Base-by-base conservation (phyloP, 345 rosid genomes). In the Nephelium lappaceum region DNA sequence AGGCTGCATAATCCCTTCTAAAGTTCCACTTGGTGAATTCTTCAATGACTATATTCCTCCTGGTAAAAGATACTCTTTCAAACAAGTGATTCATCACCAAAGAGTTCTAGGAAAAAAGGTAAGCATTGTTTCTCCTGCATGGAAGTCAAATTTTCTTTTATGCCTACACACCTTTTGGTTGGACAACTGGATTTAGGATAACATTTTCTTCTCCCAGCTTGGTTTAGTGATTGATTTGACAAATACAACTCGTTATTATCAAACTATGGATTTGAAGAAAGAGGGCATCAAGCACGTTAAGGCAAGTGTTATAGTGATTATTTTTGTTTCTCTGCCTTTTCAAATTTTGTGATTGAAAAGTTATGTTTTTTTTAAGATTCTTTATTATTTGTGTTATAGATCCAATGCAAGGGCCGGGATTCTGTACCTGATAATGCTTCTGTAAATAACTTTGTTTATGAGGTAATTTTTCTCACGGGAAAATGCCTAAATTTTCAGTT, bases 191-290 rank as follows among this genome's bases (percentile, higher is more conserved):
- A 21, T 18, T 24, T 43, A 61, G 57, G 14, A 11, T 16, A 24
- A 21, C 24, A 43, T 61, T 14, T 45, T 8, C 70, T 81, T 79
- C n/a, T 18, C 72, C 25, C 92, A 94, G 99, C 93, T 94, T 83
- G 99, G 97, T 78, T 85, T 94, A 77, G 99, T 96, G 84, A 94
- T 96, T 76, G 99, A 96, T 92, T 88, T 96, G 88, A 96, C 99
- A 63, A 96, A 96, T 87, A 94, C 99, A 66, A 81, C 86, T 42
- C 97, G 97, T 53, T 94, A 96, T 87, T 96, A 96, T 85, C 80
- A 86, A 77, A 79, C 93, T 18, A 5, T 75, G 31, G 98, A 94
- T 81, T 84, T 96, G 86, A 91, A 91, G 90, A 93, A 81, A 78
- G 94, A 90, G 8, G 97, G 94, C 76, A 96, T 96, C 67, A 96